Evolutionary conservation across 1,284 basidiomycete species (phyloP).

Genomic region (Naganishia liquefaciens): DNA sequence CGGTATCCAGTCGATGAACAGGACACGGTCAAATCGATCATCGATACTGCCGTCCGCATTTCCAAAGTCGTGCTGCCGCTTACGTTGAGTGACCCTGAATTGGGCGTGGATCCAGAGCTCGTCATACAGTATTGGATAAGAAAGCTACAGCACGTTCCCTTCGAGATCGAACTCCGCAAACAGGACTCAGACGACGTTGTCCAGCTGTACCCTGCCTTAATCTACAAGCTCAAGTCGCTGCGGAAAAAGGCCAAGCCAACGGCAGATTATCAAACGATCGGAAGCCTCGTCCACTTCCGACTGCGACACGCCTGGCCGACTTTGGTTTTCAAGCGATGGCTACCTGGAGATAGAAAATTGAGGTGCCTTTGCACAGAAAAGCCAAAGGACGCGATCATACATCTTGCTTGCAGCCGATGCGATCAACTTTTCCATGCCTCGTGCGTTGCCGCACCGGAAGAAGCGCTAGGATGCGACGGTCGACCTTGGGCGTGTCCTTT

Average conservation of each 20-base stretch:
- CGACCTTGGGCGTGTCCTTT: constrained; percentile 48
- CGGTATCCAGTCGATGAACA: constrained; percentile 25
- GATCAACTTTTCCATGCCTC: constrained; percentile 46
- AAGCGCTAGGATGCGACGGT: constrained; percentile 32
- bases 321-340: constrained; percentile 10
- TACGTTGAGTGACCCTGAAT: background rate
- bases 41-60: constrained; percentile 13
- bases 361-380: constrained; percentile 43
- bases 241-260: constrained; percentile 8
- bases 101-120: constrained; percentile 13
- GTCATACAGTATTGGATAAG: constrained; percentile 32
- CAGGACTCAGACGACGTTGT: background rate
- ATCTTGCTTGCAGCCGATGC: constrained; percentile 45
- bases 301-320: constrained; percentile 18
- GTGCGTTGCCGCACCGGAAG: constrained; percentile 43
- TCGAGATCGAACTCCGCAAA: constrained; percentile 29
- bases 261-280: constrained; percentile 17
- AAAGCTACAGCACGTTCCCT: constrained; percentile 29
- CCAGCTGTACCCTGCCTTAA: constrained; percentile 25
- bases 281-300: constrained; percentile 14
- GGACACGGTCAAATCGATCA: constrained; percentile 18
- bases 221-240: constrained; percentile 24
- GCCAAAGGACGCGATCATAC: constrained; percentile 38
- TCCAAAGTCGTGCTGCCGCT: constrained; percentile 17
- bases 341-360: constrained; percentile 1